phyloP scores from a whole-genome alignment of 2,329 filamentous ascomycete species.

The Colletotrichum paranaense region DNA sequence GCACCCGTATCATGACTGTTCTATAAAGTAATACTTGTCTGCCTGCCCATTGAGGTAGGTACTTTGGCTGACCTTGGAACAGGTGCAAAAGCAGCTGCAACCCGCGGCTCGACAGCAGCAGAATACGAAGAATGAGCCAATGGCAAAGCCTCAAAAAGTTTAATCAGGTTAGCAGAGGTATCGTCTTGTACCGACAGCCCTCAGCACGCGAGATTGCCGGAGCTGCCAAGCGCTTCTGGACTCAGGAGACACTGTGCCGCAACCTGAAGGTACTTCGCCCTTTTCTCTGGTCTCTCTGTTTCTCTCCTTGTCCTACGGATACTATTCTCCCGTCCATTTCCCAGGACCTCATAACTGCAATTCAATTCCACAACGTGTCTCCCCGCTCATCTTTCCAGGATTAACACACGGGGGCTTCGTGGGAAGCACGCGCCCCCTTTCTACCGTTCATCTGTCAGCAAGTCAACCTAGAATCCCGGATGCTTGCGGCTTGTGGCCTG shows the following conservation, averaged over 20 bases:
- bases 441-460: background rate
- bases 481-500: background rate
- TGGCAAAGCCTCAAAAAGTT: slow-evolving; percentile 13
- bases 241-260: slow-evolving; percentile 32
- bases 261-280: slow-evolving; percentile 16
- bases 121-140: slow-evolving; percentile 26
- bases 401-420: background rate
- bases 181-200: slow-evolving; percentile 1
- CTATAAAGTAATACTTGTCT: background rate
- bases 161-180: slow-evolving; percentile 11
- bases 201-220: slow-evolving; percentile 30
- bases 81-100: slow-evolving; percentile 14
- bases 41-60: background rate
- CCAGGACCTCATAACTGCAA: background rate
- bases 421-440: background rate
- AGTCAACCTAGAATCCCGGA: background rate
- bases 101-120: slow-evolving; percentile 5
- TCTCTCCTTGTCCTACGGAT: background rate
- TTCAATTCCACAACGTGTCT: slow-evolving; percentile 19
- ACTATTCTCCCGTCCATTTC: background rate
- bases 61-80: slow-evolving; percentile 13
- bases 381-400: background rate
- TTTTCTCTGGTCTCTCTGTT: background rate
- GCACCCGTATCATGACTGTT: background rate
- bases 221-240: slow-evolving; percentile 34